phyloP scores from a whole-genome alignment of 2,329 filamentous ascomycete genomes.

The Lasiodiplodia gonubiensis region DNA sequence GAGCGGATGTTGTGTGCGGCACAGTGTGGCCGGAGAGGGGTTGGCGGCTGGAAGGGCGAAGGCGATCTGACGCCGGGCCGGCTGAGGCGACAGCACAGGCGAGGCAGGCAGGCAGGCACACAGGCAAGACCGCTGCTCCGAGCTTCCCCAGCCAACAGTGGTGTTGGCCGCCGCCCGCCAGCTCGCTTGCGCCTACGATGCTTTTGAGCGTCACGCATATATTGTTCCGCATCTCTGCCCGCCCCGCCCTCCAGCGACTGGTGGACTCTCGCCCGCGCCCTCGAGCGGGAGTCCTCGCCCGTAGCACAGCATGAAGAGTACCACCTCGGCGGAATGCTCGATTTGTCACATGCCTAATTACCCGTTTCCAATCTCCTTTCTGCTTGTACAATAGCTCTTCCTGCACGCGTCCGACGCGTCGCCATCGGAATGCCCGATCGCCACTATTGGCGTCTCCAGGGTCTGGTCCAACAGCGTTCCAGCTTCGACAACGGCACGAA shows the following conservation, averaged over 20 bases:
- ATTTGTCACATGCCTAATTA: conserved; percentile 15
- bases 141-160: conserved; percentile 14
- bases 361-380: neutral
- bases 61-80: neutral
- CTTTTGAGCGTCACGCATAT: conserved; percentile 15
- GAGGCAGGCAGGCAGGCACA: conserved; percentile 1
- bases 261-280: neutral
- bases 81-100: conserved; percentile 21
- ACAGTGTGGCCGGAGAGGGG: conserved; percentile 16
- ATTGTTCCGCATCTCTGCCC: conserved; percentile 3
- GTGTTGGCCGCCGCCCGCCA: neutral
- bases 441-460: neutral
- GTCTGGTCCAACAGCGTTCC: neutral
- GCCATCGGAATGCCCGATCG: conserved; percentile 12
- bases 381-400: neutral
- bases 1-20: conserved; percentile 15
- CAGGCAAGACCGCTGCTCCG: conserved; percentile 11
- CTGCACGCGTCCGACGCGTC: conserved; percentile 7
- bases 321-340: conserved; percentile 14
- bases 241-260: neutral
- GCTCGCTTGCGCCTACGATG: conserved; percentile 7
- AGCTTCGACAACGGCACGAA: neutral
- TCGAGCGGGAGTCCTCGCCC: neutral
- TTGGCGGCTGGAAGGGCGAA: conserved; percentile 19
- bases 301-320: conserved; percentile 20